phyloP scores from a whole-genome alignment of 768 basidiomycete genomes.

The Rickenella mellea region DNA sequence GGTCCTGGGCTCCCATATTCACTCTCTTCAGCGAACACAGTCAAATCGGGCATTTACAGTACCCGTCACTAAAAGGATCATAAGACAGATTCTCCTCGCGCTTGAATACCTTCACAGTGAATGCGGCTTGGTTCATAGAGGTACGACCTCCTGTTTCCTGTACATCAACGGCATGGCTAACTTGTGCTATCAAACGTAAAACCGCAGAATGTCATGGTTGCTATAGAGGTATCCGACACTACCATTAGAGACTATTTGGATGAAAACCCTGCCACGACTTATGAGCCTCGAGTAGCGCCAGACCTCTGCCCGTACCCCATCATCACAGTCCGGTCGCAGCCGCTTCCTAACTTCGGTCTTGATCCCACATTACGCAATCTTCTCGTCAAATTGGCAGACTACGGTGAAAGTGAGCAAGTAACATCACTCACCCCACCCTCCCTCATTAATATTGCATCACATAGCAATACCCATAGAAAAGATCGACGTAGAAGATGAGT shows the following conservation, averaged over 20 bases:
- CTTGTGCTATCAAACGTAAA: constrained; percentile 5
- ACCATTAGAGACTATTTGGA: constrained; percentile 8
- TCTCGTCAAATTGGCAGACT: constrained; percentile 7
- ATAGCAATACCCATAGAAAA: too few species aligned
- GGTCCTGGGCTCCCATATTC: constrained; percentile 5
- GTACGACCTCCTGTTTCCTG: background rate
- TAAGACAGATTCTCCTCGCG: constrained; percentile 4
- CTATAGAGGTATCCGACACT: too few species aligned
- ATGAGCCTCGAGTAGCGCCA: background rate
- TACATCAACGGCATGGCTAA: background rate
- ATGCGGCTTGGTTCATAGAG: background rate
- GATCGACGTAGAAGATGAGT: too few species aligned
- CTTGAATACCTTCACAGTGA: constrained; percentile 6
- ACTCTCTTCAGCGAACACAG: constrained; percentile 2
- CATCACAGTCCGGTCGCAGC: constrained; percentile 10
- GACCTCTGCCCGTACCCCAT: constrained; percentile 7
- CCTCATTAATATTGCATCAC: too few species aligned
- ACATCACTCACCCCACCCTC: too few species aligned
- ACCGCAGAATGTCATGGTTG: constrained; percentile 1
- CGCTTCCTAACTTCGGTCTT: constrained; percentile 10
- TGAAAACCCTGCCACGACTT: constrained; percentile 1
- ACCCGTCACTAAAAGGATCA: background rate
- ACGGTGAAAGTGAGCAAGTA: constrained; percentile 5
- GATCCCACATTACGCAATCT: constrained; percentile 6
- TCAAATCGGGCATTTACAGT: background rate